Conservation (phyloP, 176 grass and related monocot species). For the Phyllostachys edulis region DNA sequence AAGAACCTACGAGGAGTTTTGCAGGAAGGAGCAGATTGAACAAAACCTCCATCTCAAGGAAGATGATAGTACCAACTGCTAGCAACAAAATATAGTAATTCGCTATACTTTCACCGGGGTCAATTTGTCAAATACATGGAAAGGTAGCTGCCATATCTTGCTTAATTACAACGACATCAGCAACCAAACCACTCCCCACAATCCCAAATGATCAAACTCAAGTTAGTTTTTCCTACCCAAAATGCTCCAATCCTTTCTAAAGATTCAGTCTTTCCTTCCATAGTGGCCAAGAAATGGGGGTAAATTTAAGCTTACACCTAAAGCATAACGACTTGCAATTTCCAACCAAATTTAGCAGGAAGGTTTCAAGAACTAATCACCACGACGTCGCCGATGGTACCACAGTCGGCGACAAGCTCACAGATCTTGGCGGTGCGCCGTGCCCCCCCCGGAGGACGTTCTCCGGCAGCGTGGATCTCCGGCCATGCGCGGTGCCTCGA, state of each 20-base stretch:
- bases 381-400: constrained; percentile 54
- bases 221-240: neutral
- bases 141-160: neutral
- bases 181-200: neutral
- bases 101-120: neutral
- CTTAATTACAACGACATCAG: neutral
- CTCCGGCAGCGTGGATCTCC: constrained; percentile 50
- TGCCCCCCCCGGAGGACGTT: constrained; percentile 64
- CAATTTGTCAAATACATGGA: neutral
- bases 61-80: neutral
- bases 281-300: no score
- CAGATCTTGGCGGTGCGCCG: constrained; percentile 76
- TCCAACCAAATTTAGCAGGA: no score
- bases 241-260: neutral
- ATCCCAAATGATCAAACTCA: neutral
- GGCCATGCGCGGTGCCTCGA: constrained; percentile 56
- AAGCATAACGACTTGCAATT: no score
- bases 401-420: constrained; percentile 53
- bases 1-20: neutral
- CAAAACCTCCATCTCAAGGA: neutral
- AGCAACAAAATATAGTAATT: neutral
- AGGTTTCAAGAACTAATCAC: constrained; percentile 35
- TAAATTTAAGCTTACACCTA: no score
- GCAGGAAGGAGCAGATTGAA: neutral
- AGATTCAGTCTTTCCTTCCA: neutral